These are phyloP conservation scores for Penicillium tannophilum DNA, from an alignment of 495 filamentous ascomycete species.

Conservation along the genomic window DNA sequence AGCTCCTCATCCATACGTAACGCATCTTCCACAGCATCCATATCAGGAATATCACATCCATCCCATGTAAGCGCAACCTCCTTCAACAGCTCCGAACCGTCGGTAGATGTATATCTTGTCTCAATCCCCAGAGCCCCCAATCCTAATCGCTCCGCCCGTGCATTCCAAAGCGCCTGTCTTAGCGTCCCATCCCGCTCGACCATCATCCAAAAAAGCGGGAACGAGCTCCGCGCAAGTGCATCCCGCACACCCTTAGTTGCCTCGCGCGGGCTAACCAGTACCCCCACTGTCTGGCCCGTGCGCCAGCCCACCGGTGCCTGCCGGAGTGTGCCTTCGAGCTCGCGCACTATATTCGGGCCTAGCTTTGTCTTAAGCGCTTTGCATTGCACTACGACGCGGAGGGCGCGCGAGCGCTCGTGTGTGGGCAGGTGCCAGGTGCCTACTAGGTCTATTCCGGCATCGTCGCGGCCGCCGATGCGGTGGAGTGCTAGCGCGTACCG, in stretches of 20 bases:
- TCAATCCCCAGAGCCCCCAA: conserved; percentile 65
- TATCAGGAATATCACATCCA: conserved; percentile 49
- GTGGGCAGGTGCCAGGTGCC: conserved; percentile 73
- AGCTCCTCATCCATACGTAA: conserved; percentile 28
- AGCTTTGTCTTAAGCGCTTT: conserved; percentile 63
- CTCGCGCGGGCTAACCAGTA: conserved; percentile 60
- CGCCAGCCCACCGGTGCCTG: conserved; percentile 71
- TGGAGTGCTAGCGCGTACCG: conserved; percentile 65
- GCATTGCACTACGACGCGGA: conserved; percentile 79
- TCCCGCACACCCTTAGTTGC: conserved; percentile 64
- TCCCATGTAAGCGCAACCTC: conserved; percentile 59
- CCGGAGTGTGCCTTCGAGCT: conserved; percentile 80
- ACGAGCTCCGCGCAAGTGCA: conserved; percentile 63
- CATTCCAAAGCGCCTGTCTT: conserved; percentile 47
- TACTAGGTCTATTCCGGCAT: conserved; percentile 82
- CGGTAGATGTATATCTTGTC: conserved; percentile 43
- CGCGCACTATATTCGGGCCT: conserved; percentile 70
- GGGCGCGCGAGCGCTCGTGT: conserved; percentile 38
- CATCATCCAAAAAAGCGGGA: conserved; percentile 65
- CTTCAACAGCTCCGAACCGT: conserved; percentile 19
- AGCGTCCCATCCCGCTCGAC: conserved; percentile 42
- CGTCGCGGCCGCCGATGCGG: conserved; percentile 72
- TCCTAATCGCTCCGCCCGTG: conserved; percentile 61
- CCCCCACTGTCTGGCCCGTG: conserved; percentile 57
- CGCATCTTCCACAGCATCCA: conserved; percentile 39